A percentile compares a stretch with the other conserved stretches of the same genome.
Evolutionary conservation across 371 early-diverging fungal genomes (phyloP).

Genomic region (Haplosporangium sp.): DNA sequence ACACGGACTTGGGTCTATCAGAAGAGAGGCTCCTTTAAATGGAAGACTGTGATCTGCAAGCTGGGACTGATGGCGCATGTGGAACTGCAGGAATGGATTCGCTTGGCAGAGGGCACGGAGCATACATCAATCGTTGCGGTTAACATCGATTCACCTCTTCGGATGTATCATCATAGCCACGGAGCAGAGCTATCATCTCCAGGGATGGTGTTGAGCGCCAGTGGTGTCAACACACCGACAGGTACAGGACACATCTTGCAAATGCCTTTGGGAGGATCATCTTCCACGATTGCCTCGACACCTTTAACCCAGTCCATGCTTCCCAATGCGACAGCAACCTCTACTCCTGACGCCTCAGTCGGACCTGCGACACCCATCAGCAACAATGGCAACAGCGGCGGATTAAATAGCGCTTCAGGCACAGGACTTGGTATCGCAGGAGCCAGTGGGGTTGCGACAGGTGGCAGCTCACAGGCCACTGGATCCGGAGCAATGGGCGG

Average conservation of each 20-base stretch:
- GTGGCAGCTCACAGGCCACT: slow-evolving; percentile 3
- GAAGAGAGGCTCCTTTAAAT: slow-evolving; percentile 42
- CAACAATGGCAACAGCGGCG: slow-evolving; percentile 9
- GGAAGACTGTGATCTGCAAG: slow-evolving; percentile 52
- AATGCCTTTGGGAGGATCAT: slow-evolving; percentile 7
- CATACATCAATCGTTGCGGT: slow-evolving; percentile 61
- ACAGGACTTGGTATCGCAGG: slow-evolving; percentile 26
- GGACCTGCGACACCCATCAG: slow-evolving; percentile 22
- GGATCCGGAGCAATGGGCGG: slow-evolving; percentile 20
- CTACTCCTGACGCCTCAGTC: slow-evolving; percentile 28
- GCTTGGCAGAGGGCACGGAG: slow-evolving; percentile 45
- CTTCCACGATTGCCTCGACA: slow-evolving; percentile 10
- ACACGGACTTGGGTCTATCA: slow-evolving; percentile 37
- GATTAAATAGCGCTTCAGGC: neutral
- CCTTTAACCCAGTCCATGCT: slow-evolving; percentile 16
- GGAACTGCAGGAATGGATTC: slow-evolving; percentile 57
- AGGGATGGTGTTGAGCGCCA: slow-evolving; percentile 22
- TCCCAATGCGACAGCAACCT: slow-evolving; percentile 22
- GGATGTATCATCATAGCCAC: slow-evolving; percentile 49
- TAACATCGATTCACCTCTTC: slow-evolving; percentile 62
- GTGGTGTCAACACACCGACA: slow-evolving; percentile 43
- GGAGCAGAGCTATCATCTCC: slow-evolving; percentile 21
- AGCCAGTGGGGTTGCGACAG: neutral
- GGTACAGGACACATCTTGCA: slow-evolving; percentile 3
- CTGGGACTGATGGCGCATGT: slow-evolving; percentile 31